These are phyloP conservation scores for Amborella trichopoda DNA, from an alignment of 164 flowering plant species.

Conservation along the genomic window DNA sequence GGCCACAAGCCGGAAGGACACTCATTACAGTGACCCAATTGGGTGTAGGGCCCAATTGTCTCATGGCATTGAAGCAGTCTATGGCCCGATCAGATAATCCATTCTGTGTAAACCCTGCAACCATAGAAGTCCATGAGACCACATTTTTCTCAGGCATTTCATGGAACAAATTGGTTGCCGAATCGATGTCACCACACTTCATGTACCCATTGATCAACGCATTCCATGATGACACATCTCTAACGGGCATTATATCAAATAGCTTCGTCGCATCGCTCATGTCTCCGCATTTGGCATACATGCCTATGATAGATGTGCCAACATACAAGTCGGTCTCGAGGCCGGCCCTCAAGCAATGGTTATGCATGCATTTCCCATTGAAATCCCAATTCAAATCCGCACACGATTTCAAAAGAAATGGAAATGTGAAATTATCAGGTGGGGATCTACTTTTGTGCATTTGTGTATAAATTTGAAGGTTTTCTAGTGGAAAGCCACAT, in stretches of 20 bases:
- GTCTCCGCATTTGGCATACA: constrained; percentile 41
- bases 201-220: constrained; percentile 40
- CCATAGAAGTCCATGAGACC: constrained; percentile 53
- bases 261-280: constrained; percentile 17
- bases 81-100: constrained; percentile 33
- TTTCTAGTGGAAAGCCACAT: constrained; percentile 10
- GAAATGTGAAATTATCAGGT: constrained; percentile 38
- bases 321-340: constrained; percentile 33
- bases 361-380: constrained; percentile 32
- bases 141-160: constrained; percentile 21
- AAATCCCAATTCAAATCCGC: constrained; percentile 12
- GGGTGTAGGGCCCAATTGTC: constrained; percentile 29
- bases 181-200: constrained; percentile 22
- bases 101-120: constrained; percentile 45
- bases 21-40: constrained; percentile 54
- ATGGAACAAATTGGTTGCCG: constrained; percentile 27
- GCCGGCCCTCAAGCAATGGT: constrained; percentile 24
- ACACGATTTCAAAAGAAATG: constrained; percentile 41
- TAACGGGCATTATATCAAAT: constrained; percentile 30
- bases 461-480: constrained; percentile 6
- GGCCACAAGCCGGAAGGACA: constrained; percentile 45
- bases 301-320: constrained; percentile 38
- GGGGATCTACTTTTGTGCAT: constrained; percentile 22
- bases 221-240: constrained; percentile 46
- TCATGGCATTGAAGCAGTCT: constrained; percentile 34